Conservation (phyloP, 371 early-diverging fungal genomes). For the Lichtheimia ornata region DNA sequence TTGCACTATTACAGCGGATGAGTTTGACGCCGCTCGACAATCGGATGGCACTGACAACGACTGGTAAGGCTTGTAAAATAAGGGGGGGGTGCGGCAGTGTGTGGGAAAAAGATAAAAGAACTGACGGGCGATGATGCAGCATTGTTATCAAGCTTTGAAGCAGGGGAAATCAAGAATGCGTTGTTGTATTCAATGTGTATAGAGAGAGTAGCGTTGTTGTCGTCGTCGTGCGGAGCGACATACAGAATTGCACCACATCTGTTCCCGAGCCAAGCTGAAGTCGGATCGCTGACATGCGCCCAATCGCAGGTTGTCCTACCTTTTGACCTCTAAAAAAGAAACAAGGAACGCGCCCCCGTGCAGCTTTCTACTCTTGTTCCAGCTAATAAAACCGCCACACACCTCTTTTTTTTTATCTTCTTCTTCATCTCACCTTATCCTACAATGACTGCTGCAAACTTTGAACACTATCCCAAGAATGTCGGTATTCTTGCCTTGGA, state of each 20-base stretch:
- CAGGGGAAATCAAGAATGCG: too few species aligned
- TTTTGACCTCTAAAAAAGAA: background rate
- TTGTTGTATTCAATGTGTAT: background rate
- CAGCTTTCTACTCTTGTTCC: constrained; percentile 13
- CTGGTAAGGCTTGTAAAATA: constrained; percentile 37
- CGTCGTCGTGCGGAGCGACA: background rate
- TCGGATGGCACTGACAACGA: constrained; percentile 75
- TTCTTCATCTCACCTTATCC: background rate
- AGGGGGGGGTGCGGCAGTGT: background rate
- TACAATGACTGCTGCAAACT: constrained; percentile 34
- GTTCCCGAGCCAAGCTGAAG: constrained; percentile 1
- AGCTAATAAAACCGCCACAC: background rate
- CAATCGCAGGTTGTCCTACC: constrained; percentile 8
- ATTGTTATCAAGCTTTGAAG: constrained; percentile 20
- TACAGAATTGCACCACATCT: background rate
- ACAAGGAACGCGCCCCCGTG: constrained; percentile 3
- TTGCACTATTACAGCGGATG: constrained; percentile 62
- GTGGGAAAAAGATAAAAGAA: background rate
- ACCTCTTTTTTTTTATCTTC: constrained; percentile 2
- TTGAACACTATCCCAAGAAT: constrained; percentile 68
- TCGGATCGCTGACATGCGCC: constrained; percentile 2
- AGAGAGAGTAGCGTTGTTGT: background rate
- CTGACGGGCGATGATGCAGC: background rate
- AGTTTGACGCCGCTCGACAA: constrained; percentile 63
- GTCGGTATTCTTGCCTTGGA: constrained; percentile 93